These are phyloP conservation scores for Bruguiera sexangula DNA, from an alignment of 345 rosid genomes.

Conservation along the genomic window DNA sequence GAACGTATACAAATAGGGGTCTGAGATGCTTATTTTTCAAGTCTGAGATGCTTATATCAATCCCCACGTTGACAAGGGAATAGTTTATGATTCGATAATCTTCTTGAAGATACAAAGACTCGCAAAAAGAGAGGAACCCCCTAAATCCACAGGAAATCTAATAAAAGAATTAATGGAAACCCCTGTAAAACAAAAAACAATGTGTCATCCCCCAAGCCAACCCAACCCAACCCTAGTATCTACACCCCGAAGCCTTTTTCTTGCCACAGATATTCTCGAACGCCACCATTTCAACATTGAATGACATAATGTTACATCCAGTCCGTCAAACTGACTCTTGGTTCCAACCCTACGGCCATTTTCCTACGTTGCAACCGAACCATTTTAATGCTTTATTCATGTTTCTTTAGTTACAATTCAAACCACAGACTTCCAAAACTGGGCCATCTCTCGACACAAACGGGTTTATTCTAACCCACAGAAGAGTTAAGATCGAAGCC, in stretches of 20 bases:
- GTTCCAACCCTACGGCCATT: background rate
- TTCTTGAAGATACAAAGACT: conserved; percentile 12
- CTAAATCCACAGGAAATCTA: conserved; percentile 15
- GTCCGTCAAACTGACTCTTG: background rate
- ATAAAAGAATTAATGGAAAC: conserved; percentile 23
- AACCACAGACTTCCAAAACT: conserved; percentile 75
- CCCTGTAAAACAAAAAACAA: conserved; percentile 8
- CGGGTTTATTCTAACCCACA: conserved; percentile 95
- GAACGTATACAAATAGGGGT: background rate
- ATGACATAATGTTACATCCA: background rate
- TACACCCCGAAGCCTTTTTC: conserved; percentile 28
- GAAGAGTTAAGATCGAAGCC: conserved; percentile 81
- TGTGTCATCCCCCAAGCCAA: conserved; percentile 10
- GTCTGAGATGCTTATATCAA: conserved; percentile 16
- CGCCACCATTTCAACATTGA: conserved; percentile 6
- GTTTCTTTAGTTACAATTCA: conserved; percentile 63
- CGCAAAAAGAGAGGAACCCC: conserved; percentile 4
- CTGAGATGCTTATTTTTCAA: background rate
- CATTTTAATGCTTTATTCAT: background rate
- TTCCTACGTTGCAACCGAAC: background rate
- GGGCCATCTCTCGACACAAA: conserved; percentile 85
- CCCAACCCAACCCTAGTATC: conserved; percentile 23
- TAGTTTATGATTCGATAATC: conserved; percentile 20
- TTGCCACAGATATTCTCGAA: conserved; percentile 8
- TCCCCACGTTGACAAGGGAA: conserved; percentile 27